Conservation (phyloP, 371 early-diverging fungal genomes). For the Choanephora cucurbitarum region DNA sequence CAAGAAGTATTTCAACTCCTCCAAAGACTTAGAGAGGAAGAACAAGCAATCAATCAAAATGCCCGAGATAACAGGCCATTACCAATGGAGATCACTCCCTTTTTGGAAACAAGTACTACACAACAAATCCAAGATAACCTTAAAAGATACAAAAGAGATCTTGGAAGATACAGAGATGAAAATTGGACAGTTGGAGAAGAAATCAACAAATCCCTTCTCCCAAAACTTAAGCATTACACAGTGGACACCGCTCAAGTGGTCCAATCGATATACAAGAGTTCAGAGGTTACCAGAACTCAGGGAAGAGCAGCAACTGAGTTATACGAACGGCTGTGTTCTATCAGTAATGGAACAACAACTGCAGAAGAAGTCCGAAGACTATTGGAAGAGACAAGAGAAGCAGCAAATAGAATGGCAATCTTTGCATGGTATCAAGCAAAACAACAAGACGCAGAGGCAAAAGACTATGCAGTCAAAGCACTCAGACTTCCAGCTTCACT, state of each 20-base stretch:
- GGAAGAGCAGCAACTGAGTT: constrained; percentile 11
- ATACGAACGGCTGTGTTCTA: not conserved
- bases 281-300: constrained; percentile 6
- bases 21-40: too few relatives aligned
- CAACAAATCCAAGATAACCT: too few relatives aligned
- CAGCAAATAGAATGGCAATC: constrained; percentile 3
- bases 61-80: too few relatives aligned
- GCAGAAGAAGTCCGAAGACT: constrained; percentile 1
- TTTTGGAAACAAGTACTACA: too few relatives aligned
- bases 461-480: constrained; percentile 8
- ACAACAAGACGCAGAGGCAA: constrained; percentile 13
- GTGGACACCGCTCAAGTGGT: constrained; percentile 13
- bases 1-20: too few relatives aligned
- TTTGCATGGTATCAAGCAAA: not conserved
- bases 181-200: constrained; percentile 16
- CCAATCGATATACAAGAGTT: constrained; percentile 6
- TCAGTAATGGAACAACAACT: not conserved
- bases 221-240: constrained; percentile 15
- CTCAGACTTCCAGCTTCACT: constrained; percentile 13
- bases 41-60: too few relatives aligned
- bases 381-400: constrained; percentile 2
- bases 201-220: constrained; percentile 10
- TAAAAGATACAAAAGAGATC: constrained; percentile 4
- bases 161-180: constrained; percentile 6
- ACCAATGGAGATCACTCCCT: too few relatives aligned